Base-by-base conservation (phyloP, 1,284 basidiomycete genomes). In the Apiotrichum veenhuisii region DNA sequence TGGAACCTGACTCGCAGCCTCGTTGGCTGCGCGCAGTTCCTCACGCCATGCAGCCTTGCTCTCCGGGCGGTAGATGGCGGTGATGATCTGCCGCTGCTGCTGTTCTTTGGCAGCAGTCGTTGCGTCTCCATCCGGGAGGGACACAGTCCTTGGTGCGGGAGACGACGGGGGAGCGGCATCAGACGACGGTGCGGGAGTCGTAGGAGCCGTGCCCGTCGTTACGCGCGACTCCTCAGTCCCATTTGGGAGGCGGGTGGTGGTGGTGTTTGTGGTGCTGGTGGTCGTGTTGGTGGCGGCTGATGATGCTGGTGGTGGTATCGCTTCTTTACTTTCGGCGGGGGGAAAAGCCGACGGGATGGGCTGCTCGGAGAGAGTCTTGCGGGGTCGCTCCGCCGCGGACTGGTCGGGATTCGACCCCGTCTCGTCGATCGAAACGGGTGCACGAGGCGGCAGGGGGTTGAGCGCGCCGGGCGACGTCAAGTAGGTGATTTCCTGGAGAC, bases 401-500 rank as follows among this genome's bases (percentile, higher is more conserved):
- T 40, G 36, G 17, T 54, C 54, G 22, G 52, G 48, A 15, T 49
- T 54, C 4, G 51, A 40, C 15, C 57, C 46, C 15, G 55, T 44
- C 14, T 60, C 62, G 17, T 68, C 67, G 30, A 74, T 37, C 5
- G 58, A 57, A 49, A 78, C 57, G 2, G 72, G 80, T 0, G 90
- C 87, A 58, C 89, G 84, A 57, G 91, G 88, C 0, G 92, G 91
- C 36, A 99, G 82, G 37, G 95, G 96, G 74, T 99, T 99, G 81
- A 98, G 87, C 4, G 95, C 94, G 72, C 95, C 89, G 1, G 92
- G 87, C 2, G 93, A 97, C 1, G 95, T 99, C 52, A 99, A 81
- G 75, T 99, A 98, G 10, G 91, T 90, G 66, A 98, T 91, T 81
- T 98, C 95, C 79, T 98, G 95, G 37, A 98, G 80, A 78, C 96